Evolutionary conservation across 164 flowering plant genomes (phyloP).

Genomic region (Chloranthus sessilifolius): DNA sequence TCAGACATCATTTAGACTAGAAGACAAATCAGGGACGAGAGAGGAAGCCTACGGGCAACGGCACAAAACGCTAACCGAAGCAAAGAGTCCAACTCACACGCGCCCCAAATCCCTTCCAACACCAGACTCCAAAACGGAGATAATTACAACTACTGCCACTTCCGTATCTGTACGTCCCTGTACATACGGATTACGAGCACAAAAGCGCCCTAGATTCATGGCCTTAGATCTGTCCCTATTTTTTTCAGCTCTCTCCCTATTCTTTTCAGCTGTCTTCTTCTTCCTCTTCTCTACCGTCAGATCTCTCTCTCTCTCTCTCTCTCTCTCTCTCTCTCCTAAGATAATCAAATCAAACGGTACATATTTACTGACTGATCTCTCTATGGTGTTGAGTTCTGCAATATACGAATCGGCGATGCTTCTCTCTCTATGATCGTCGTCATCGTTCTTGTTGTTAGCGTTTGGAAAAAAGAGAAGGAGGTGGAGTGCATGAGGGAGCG

Average conservation of each 20-base stretch:
- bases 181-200: constrained; percentile 4
- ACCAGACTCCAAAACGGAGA: not conserved
- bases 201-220: constrained; percentile 7
- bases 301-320: not conserved
- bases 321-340: too few species aligned
- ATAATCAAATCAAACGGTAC: too few species aligned
- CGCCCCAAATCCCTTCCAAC: not conserved
- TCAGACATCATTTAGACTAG: too few species aligned
- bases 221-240: not conserved
- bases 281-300: not conserved
- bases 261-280: not conserved
- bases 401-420: constrained; percentile 13
- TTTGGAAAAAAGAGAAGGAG: constrained; percentile 8
- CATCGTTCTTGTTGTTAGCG: constrained; percentile 6
- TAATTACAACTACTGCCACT: constrained; percentile 5
- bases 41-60: constrained; percentile 1
- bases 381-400: constrained; percentile 1
- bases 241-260: not conserved
- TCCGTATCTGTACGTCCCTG: not conserved
- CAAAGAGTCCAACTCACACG: not conserved
- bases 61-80: not conserved
- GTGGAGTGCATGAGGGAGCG: constrained; percentile 51
- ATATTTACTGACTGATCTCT: too few species aligned
- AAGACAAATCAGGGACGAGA: too few species aligned
- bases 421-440: constrained; percentile 26